Evolutionary conservation across 2,329 filamentous ascomycete species (phyloP), one percentile per base, ranked within the genome.

Genomic region (Fusarium lyarnte): DNA sequence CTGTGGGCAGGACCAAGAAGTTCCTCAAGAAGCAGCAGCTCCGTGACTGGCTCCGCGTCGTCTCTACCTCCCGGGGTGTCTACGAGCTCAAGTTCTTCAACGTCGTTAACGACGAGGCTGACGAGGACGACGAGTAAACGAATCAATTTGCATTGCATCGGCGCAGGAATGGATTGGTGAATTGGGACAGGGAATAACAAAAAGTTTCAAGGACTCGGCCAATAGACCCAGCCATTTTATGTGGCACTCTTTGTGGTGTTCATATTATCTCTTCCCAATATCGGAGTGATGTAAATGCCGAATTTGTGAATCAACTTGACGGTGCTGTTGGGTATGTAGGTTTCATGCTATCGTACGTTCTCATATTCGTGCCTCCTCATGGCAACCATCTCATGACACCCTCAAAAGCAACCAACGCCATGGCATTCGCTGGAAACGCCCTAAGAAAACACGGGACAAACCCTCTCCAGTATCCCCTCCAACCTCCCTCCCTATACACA

Each of bases 41-140:
- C 85, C 94, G 96, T 88, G 96, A 99, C 90, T 99, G 96, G 96
- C 93, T 99, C 83, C 95, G 96, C 82, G 95, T 99, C 81, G 96
- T 99, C 83, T 97, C 94, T 80, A 98, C 95, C 84, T 94, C 93
- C 85, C 95, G 95, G 89, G 95, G 96, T 84, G 95, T 98, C 78
- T 99, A 99, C 90, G 95, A 98, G 90, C 93, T 99, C 87, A 95
- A 97, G 90, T 99, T 99, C 95, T 99, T 97, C 94, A 99, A 99
- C 90, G 95, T 99, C 83, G 95, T 98, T 82, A 96, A 97, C 87
- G 96, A 99, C 85, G 95, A 95, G 85, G 95, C 90, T 80, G 96
- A 98, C 79, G 96, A 99, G 83, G 96, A 99, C 84, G 96, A 99
- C 83, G 96, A 99, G 86, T 99, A 98, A 90, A 91, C 80, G 79